Base-by-base conservation (phyloP, 2,329 filamentous ascomycete genomes). In the Phyllosticta paracitricarpa region DNA sequence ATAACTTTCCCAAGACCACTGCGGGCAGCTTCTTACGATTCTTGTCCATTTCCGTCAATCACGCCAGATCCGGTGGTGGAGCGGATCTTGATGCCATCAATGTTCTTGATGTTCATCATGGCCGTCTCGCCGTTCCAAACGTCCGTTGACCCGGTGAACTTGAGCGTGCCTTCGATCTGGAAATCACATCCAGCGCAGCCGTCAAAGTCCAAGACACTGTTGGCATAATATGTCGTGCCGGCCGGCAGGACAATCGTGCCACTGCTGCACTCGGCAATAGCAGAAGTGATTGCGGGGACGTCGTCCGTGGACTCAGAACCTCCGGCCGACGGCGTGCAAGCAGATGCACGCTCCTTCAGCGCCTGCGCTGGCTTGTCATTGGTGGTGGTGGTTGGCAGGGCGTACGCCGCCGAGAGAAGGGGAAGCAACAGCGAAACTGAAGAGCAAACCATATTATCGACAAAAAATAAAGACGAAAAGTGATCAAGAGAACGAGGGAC, bases 1-100 rank as follows among this genome's bases (percentile, higher is more conserved):
- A 53, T n/a, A 10, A 17, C 22, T 22, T 53, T n/a, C 51, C 9
- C 2, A 22, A 4, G 10, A 19, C 4, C 19, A 22, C 6, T 4
- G 22, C 52, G 8, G 12, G 12, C 7, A 22, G 19, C 19, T 54
- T 28, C 52, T 22, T 35, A 56, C 62, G 76, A 71, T 35, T 72
- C 68, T 66, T 80, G 78, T 0, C 78, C 78, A 64, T 77, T 79
- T 2, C 77, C 78, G 64, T 80, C 78, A 53, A 81, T 77, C 0
- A 77, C 64, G 17, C 78, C 78, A 1, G 64, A 67, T 5, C 73
- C 76, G 0, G 71, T 76, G 2, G 74, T 28, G 0, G 75, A 78
- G 9, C 68, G 69, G n/a, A 80, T 71, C 25, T 71, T 76, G 24
- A 74, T 68, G 0, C 72, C 74, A 2, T 66, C 70, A 35, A 78